Conservation (phyloP, 1,284 basidiomycete genomes). For the Sanguinoderma infundibulare region DNA sequence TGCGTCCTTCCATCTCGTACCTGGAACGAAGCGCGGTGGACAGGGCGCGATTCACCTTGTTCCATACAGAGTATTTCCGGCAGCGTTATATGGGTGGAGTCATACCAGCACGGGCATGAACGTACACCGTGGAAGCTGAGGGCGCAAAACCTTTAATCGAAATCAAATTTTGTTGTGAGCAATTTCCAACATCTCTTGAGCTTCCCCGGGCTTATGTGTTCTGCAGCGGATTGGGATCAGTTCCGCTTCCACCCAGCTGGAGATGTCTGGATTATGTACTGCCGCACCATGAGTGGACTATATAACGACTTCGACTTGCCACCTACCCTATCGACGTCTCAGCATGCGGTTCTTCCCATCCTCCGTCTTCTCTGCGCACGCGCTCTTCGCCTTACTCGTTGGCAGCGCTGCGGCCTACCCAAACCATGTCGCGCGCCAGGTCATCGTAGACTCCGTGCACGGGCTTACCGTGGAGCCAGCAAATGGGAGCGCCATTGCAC, state of each 20-base stretch:
- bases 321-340: neutral
- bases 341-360: constrained; percentile 15
- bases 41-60: neutral
- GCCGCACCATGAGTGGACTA: neutral
- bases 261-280: too few relatives aligned
- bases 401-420: constrained; percentile 6
- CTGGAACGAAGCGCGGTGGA: neutral
- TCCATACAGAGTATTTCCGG: neutral
- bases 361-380: constrained; percentile 6
- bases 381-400: constrained; percentile 7
- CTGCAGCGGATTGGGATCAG: too few relatives aligned
- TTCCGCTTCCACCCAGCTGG: too few relatives aligned
- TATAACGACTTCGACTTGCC: neutral
- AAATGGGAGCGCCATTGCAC: constrained; percentile 17
- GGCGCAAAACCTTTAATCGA: neutral
- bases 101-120: neutral
- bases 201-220: too few relatives aligned
- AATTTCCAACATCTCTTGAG: too few relatives aligned
- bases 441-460: constrained; percentile 13
- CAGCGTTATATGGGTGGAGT: too few relatives aligned
- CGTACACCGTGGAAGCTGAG: neutral
- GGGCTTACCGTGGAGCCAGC: constrained; percentile 23
- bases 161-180: neutral
- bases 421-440: constrained; percentile 21
- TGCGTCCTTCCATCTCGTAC: neutral